phyloP scores from a whole-genome alignment of 768 basidiomycete genomes.

The Saitozyma sp. region DNA sequence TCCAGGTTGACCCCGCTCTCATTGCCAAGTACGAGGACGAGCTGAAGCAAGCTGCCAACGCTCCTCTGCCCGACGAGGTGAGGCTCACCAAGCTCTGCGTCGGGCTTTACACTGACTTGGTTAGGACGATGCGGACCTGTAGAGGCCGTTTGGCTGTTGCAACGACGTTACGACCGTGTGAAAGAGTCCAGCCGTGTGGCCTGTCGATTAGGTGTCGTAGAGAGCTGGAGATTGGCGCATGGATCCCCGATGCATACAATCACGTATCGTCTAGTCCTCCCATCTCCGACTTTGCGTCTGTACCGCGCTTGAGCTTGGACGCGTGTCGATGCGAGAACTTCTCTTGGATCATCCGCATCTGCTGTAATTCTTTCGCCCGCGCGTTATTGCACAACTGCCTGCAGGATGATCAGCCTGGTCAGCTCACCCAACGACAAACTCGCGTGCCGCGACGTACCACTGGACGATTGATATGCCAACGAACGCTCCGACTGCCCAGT shows the following conservation, averaged over 20 bases:
- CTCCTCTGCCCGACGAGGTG: slow-evolving; percentile 95
- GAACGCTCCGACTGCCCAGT: slow-evolving; percentile 49
- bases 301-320: slow-evolving; percentile 33
- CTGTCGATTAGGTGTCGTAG: not conserved
- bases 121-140: slow-evolving; percentile 52
- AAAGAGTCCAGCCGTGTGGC: too few relatives aligned
- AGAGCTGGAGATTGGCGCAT: not conserved
- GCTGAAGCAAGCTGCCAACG: slow-evolving; percentile 78
- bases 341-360: slow-evolving; percentile 49
- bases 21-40: slow-evolving; percentile 79
- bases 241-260: not conserved
- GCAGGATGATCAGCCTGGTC: not conserved
- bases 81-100: slow-evolving; percentile 8
- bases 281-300: slow-evolving; percentile 6
- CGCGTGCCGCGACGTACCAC: slow-evolving; percentile 26
- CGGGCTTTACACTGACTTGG: not conserved
- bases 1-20: slow-evolving; percentile 72
- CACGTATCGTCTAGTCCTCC: slow-evolving; percentile 10
- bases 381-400: slow-evolving; percentile 49
- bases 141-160: slow-evolving; percentile 2
- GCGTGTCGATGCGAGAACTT: slow-evolving; percentile 50
- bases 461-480: slow-evolving; percentile 39
- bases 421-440: too few relatives aligned
- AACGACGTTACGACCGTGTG: not conserved
- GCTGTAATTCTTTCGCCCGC: slow-evolving; percentile 39